Conservation (phyloP, 176 grass and related monocot genomes). For the Avena eriantha region DNA sequence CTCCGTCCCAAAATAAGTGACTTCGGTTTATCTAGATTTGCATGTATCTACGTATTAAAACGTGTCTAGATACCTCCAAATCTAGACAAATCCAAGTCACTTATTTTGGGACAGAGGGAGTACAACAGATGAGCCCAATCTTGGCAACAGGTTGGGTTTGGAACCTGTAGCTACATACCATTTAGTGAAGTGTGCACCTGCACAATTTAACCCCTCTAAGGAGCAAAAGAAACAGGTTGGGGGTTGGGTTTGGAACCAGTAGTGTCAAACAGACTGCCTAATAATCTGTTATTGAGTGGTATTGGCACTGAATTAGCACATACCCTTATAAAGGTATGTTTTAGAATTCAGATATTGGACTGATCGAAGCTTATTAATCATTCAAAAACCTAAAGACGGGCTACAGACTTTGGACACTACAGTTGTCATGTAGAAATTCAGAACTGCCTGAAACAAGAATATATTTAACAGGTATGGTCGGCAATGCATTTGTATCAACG, state of each 20-base stretch:
- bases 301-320: conserved; percentile 17
- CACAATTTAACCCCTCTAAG: neutral
- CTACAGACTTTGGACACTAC: conserved; percentile 5
- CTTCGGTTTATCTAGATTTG: too few species aligned
- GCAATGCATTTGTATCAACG: neutral
- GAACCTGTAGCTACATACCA: neutral
- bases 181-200: conserved; percentile 1
- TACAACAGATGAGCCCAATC: conserved; percentile 18
- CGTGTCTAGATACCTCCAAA: too few species aligned
- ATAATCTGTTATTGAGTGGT: neutral
- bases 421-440: neutral
- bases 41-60: too few species aligned
- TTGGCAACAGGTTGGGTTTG: conserved; percentile 22
- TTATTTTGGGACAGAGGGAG: too few species aligned
- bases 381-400: conserved; percentile 10
- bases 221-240: too few species aligned
- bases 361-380: neutral
- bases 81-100: too few species aligned
- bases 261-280: neutral
- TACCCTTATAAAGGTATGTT: neutral
- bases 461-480: neutral
- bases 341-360: conserved; percentile 3
- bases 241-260: too few species aligned
- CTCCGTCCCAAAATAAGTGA: too few species aligned
- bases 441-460: neutral